phyloP scores from a whole-genome alignment of 192 early-diverging fungal species.

The Entomortierella chlamydospora region DNA sequence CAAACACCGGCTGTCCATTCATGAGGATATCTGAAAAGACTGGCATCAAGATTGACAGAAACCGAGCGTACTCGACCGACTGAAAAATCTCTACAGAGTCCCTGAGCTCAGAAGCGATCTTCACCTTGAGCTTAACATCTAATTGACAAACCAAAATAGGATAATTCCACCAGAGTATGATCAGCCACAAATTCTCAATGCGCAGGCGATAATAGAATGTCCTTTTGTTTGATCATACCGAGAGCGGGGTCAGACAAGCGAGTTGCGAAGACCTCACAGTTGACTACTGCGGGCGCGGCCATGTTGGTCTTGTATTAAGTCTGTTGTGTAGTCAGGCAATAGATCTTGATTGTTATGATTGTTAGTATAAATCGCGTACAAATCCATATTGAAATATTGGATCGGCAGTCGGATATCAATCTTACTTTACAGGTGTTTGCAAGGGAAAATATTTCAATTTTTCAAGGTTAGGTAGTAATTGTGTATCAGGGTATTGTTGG shows the following conservation, averaged over 20 bases:
- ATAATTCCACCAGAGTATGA: too few relatives aligned
- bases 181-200: too few relatives aligned
- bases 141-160: background rate
- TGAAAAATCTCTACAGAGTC: conserved; percentile 94
- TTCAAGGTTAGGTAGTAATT: too few relatives aligned
- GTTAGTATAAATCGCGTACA: too few relatives aligned
- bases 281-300: conserved; percentile 42
- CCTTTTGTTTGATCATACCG: conserved; percentile 26
- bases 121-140: conserved; percentile 74
- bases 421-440: too few relatives aligned
- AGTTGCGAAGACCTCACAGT: conserved; percentile 63
- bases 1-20: conserved; percentile 79
- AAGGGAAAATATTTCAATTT: too few relatives aligned
- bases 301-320: conserved; percentile 12
- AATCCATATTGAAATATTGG: too few relatives aligned
- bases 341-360: background rate
- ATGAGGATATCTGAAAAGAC: conserved; percentile 82
- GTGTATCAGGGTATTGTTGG: too few relatives aligned
- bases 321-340: background rate
- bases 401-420: background rate
- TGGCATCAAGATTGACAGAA: conserved; percentile 84
- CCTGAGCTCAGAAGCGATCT: conserved; percentile 85
- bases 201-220: background rate
- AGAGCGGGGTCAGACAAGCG: conserved; percentile 63
- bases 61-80: conserved; percentile 83